These are phyloP conservation scores for Cunninghamia lanceolata DNA, from an alignment of 75 land plant genomes.

Conservation along the genomic window DNA sequence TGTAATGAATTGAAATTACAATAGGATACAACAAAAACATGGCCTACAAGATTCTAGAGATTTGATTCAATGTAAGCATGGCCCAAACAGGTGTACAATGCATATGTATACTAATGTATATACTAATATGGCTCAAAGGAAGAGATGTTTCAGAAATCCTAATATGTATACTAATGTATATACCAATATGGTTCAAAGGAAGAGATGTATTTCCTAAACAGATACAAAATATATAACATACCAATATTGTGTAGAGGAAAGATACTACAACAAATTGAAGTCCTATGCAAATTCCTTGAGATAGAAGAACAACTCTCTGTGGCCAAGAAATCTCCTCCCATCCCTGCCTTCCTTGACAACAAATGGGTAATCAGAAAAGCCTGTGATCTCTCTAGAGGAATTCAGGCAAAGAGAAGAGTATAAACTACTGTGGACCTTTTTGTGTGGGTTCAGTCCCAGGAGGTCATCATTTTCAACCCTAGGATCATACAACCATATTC, in stretches of 20 bases:
- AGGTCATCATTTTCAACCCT: conserved; percentile 23
- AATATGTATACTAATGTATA: too few relatives aligned
- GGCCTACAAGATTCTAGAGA: too few relatives aligned
- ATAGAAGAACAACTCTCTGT: conserved; percentile 44
- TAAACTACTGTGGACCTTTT: conserved; percentile 51
- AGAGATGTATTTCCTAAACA: not conserved
- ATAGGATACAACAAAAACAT: not conserved
- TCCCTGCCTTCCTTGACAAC: conserved; percentile 47
- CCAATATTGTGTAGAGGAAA: not conserved
- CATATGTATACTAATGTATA: too few relatives aligned
- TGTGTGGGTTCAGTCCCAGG: conserved; percentile 11
- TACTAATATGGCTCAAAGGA: too few relatives aligned
- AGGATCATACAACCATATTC: conserved; percentile 64
- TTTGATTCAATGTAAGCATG: too few relatives aligned
- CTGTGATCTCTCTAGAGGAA: conserved; percentile 60
- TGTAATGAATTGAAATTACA: not conserved
- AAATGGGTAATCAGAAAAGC: conserved; percentile 65
- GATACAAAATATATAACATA: too few relatives aligned
- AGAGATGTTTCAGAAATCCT: too few relatives aligned
- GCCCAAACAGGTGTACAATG: too few relatives aligned
- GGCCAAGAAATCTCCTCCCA: conserved; percentile 58
- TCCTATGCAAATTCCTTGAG: conserved; percentile 42
- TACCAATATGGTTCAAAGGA: too few relatives aligned
- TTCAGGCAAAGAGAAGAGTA: conserved; percentile 46
- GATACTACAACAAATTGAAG: conserved; percentile 31